phyloP scores from a whole-genome alignment of 768 basidiomycete species.

The Nevesoporus exiguus region DNA sequence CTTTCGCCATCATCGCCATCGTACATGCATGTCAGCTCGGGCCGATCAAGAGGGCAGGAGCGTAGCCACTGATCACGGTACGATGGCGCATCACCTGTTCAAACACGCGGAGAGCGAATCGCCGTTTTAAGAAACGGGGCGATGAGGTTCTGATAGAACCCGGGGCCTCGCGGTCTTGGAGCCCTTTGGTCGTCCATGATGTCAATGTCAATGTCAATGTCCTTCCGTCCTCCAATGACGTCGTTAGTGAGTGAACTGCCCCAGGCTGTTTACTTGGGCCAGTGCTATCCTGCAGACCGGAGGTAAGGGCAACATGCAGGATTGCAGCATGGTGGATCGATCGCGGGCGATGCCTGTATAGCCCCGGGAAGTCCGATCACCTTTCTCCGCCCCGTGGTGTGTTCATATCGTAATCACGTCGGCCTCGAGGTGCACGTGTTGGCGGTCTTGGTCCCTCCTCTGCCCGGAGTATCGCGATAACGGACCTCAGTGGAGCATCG shows the following conservation, averaged over 20 bases:
- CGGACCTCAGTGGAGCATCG: not conserved
- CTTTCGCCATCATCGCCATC: not conserved
- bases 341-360: slow-evolving; percentile 5
- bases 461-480: not conserved
- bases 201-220: too few relatives aligned
- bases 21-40: not conserved
- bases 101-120: not conserved
- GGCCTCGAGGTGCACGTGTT: not conserved
- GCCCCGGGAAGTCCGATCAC: not conserved
- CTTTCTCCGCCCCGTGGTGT: not conserved
- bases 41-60: not conserved
- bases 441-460: not conserved
- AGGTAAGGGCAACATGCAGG: not conserved
- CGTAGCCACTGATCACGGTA: not conserved
- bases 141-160: not conserved
- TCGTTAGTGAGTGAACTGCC: not conserved
- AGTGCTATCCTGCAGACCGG: not conserved
- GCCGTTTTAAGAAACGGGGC: not conserved
- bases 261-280: not conserved
- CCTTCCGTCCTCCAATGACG: not conserved
- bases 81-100: not conserved
- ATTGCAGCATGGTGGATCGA: not conserved
- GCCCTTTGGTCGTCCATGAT: not conserved
- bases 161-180: not conserved
- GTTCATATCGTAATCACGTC: not conserved